Evolutionary conservation across 1,284 basidiomycete genomes (phyloP).

Genomic region (Cystobasidiaceae sp.): DNA sequence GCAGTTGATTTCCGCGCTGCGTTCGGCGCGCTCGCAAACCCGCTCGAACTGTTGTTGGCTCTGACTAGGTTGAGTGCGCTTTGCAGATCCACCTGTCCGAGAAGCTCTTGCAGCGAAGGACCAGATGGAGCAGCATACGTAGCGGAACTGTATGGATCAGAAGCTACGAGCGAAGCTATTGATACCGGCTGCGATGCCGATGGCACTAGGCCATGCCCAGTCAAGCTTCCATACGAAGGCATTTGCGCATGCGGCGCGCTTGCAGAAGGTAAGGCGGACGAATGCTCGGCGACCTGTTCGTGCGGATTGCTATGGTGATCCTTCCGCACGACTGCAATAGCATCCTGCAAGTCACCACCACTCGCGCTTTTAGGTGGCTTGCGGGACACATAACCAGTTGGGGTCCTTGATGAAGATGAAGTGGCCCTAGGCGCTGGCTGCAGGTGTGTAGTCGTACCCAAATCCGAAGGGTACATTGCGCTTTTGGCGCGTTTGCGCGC

Average conservation of each 20-base stretch:
- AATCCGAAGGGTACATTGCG: constrained; percentile 2
- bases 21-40: neutral
- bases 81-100: constrained; percentile 17
- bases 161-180: neutral
- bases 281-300: too few relatives aligned
- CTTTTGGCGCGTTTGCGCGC: constrained; percentile 10
- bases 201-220: neutral
- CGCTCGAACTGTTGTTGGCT: neutral
- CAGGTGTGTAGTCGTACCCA: neutral
- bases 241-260: neutral
- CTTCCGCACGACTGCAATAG: too few relatives aligned
- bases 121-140: neutral
- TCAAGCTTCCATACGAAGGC: neutral
- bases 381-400: neutral
- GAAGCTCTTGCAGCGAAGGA: constrained; percentile 24
- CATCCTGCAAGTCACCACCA: too few relatives aligned
- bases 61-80: constrained; percentile 9
- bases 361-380: too few relatives aligned
- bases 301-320: too few relatives aligned
- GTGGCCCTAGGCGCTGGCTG: neutral
- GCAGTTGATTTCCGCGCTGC: neutral
- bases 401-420: neutral
- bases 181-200: constrained; percentile 11
- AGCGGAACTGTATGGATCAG: neutral
- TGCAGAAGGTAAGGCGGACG: neutral